Evolutionary conservation across 345 rosid species (phyloP).

Genomic region (Rubroshorea leprosula): DNA sequence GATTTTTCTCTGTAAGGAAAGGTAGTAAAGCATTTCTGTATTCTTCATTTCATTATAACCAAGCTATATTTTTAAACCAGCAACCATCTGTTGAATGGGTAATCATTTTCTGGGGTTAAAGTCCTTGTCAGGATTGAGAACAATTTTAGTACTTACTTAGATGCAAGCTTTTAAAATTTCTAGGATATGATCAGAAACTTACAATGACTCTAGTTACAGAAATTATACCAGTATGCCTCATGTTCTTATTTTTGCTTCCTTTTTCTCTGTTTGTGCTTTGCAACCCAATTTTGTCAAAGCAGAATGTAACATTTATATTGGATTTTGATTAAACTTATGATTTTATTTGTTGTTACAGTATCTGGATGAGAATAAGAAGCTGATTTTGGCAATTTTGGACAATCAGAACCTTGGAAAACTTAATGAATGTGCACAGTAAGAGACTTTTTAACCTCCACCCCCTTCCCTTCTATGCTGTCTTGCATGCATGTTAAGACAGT

Average conservation of each 20-base stretch:
- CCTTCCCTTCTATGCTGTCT: neutral
- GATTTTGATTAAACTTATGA: neutral
- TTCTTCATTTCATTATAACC: neutral
- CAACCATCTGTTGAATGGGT: neutral
- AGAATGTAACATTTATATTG: neutral
- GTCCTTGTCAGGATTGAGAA: neutral
- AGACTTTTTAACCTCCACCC: conserved; percentile 2
- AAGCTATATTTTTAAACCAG: neutral
- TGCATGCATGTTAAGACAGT: neutral
- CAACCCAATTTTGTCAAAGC: neutral
- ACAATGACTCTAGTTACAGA: no score
- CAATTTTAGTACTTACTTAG: neutral
- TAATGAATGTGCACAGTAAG: conserved; percentile 90
- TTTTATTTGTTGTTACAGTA: conserved; percentile 32
- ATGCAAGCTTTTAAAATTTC: neutral
- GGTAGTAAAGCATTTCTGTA: neutral
- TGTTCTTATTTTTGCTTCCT: neutral
- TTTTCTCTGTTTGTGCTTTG: neutral
- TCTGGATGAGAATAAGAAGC: conserved; percentile 89
- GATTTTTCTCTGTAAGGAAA: neutral
- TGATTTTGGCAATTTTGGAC: conserved; percentile 86
- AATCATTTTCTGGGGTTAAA: neutral
- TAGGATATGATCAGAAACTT: neutral
- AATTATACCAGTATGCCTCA: neutral
- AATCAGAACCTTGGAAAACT: conserved; percentile 91